Evolutionary conservation across 306 rosid genomes (phyloP).

Genomic region (Potentilla sterilis): DNA sequence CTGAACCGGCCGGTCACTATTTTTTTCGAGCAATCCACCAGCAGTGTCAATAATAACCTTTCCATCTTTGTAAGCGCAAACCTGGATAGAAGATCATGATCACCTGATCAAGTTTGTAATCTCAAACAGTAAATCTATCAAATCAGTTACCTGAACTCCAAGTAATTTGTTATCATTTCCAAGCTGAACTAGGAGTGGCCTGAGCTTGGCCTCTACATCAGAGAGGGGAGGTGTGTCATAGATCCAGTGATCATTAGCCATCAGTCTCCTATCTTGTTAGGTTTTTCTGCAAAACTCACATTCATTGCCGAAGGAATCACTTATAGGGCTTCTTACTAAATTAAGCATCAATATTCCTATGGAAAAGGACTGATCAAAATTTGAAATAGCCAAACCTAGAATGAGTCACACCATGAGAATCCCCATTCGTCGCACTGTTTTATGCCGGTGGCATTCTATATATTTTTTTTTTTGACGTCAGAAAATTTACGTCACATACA

Average conservation of each 20-base stretch:
- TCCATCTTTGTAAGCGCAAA: slow-evolving; percentile 98
- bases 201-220: slow-evolving; percentile 79
- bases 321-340: slow-evolving; percentile 30
- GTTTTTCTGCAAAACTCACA: slow-evolving; percentile 48
- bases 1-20: slow-evolving; percentile 92
- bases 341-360: slow-evolving; percentile 7
- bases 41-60: slow-evolving; percentile 92
- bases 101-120: not conserved
- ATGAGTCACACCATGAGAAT: not conserved
- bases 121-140: not conserved
- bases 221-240: slow-evolving; percentile 74
- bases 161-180: slow-evolving; percentile 76
- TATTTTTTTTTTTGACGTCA: not conserved
- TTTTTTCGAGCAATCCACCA: slow-evolving; percentile 73
- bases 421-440: not conserved
- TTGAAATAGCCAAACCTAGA: not conserved
- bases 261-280: slow-evolving; percentile 53
- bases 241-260: slow-evolving; percentile 74
- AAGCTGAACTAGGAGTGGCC: slow-evolving; percentile 68
- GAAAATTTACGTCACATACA: not conserved
- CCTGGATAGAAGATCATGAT: slow-evolving; percentile 42
- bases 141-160: slow-evolving; percentile 76
- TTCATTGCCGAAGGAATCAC: slow-evolving; percentile 83
- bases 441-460: not conserved
- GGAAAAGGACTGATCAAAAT: not conserved